A percentile compares a stretch with the other conserved stretches of the same genome.
Conservation (phyloP, 2,329 filamentous ascomycete genomes). For the Aureobasidium sp. region DNA sequence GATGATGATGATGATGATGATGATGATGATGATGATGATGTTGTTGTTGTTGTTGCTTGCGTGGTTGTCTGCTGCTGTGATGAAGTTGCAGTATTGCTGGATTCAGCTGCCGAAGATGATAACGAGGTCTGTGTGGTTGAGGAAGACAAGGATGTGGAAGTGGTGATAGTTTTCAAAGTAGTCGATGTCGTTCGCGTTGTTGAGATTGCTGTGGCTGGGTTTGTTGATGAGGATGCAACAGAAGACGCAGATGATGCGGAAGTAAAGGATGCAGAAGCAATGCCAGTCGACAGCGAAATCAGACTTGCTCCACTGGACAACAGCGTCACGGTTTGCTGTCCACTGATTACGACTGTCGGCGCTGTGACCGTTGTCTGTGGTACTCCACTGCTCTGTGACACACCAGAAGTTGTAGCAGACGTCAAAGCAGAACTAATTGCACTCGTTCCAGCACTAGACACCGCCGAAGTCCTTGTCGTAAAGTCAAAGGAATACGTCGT, state of each 20-base stretch:
- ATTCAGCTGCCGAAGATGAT: neutral
- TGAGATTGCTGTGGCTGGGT: neutral
- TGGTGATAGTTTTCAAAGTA: no score
- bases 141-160: no score
- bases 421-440: neutral
- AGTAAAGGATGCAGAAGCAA: neutral
- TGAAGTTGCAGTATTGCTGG: no score
- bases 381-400: no score
- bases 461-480: neutral
- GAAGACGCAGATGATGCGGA: neutral
- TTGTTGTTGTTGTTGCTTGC: neutral
- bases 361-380: neutral
- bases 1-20: neutral
- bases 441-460: neutral
- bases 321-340: neutral
- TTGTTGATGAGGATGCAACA: neutral
- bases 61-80: no score
- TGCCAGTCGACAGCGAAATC: neutral
- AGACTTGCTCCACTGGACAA: neutral
- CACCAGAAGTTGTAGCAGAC: neutral
- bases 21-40: neutral
- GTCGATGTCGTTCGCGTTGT: neutral
- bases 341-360: neutral
- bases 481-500: neutral
- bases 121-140: neutral